Evolutionary conservation across 139 green algal species (phyloP).

Genomic region (Chara braunii): DNA sequence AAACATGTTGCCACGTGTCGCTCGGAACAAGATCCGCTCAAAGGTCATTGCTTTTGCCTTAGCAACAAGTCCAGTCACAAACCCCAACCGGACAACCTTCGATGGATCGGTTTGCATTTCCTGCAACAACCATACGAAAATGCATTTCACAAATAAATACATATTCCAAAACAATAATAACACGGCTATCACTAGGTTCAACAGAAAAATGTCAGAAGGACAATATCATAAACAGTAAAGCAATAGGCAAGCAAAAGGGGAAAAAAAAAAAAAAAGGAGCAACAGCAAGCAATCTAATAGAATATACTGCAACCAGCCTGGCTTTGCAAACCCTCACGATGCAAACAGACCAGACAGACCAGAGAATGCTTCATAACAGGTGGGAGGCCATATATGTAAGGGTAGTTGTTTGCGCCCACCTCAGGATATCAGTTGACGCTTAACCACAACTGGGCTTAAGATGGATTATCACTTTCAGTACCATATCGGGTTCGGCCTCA

Average conservation of each 20-base stretch:
- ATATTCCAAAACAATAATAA: no score
- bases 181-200: no score
- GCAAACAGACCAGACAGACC: no score
- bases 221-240: not conserved
- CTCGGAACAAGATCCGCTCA: slow-evolving; percentile 93
- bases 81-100: slow-evolving; percentile 70
- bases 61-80: slow-evolving; percentile 76
- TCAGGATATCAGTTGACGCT: no score
- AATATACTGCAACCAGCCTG: not conserved
- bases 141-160: no score
- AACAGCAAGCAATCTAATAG: not conserved
- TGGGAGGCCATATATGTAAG: no score
- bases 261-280: not conserved
- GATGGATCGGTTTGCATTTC: slow-evolving; percentile 34
- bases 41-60: slow-evolving; percentile 76
- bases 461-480: no score
- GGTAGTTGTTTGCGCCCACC: no score
- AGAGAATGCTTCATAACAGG: no score
- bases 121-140: slow-evolving; percentile 3
- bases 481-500: no score
- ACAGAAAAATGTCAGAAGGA: not conserved
- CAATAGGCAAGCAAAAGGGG: not conserved
- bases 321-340: no score
- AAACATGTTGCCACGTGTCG: slow-evolving; percentile 98
- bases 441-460: no score